Base-by-base conservation (phyloP, 1,284 basidiomycete species). In the Leccinum insolens region DNA sequence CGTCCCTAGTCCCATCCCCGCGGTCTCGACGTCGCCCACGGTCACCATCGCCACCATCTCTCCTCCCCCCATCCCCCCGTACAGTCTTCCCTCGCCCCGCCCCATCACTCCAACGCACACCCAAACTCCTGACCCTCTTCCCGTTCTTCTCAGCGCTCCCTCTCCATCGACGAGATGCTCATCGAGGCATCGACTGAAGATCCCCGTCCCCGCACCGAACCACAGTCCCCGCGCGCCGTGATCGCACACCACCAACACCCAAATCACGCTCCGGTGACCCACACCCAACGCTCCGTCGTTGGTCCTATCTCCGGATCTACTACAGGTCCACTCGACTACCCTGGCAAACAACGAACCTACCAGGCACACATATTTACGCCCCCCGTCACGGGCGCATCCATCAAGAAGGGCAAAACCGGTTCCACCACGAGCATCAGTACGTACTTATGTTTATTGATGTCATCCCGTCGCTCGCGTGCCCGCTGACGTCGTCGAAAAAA, bases 361-460 rank as follows among this genome's bases (percentile, higher is more conserved):
- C 87, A 88, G 71, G 89, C 88, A 0, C 89, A 91, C 74, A 85
- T 89, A 4, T 91, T 91, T 73, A 87, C 88, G 8, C 87, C 88
- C 2, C 86, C 88, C 7, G 87, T 90, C 7, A 90, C 86, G 0
- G 90, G 89, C 64, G 88, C 89, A 3, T 88, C 89, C 2, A 82
- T 83, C 11, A 90, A 90, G 80, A 89, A 88, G 79, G 75, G 76
- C 1, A 20, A 87, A 88, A 74, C 83, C 80, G 70, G 76, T 69
- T 64, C 79, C 55, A 68, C 72, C 67, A 41, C 72, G 65, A 64
- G 68, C 41, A 66, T 77, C 25, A 57, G 77, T 79, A 46, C 66
- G 75, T 75, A 57, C 17, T 55, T 55, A 0, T 55, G 52, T 55
- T 55, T 55, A 14, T 28, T 39, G 31, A 49, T 64, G 14, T 64